A percentile compares a stretch with the other conserved stretches of the same genome.
phyloP scores from a whole-genome alignment of 164 flowering plant genomes.

The Amborella trichopoda region DNA sequence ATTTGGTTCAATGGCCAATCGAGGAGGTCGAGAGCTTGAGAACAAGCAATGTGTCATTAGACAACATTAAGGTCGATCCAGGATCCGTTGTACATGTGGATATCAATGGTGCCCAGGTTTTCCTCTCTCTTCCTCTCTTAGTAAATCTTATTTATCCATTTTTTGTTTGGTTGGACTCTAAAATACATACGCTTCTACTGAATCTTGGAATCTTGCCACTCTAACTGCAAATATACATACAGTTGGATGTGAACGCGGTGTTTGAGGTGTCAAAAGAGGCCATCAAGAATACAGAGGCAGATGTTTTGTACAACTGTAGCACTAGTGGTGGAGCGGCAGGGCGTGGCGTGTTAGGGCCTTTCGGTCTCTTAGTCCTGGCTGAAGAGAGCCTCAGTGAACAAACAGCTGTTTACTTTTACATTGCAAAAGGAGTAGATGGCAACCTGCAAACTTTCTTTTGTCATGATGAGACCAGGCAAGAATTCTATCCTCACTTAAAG shows the following conservation, averaged over 20 bases:
- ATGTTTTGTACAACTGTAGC: slow-evolving; percentile 38
- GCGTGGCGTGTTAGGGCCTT: slow-evolving; percentile 71
- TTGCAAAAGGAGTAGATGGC: slow-evolving; percentile 44
- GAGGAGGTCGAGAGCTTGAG: slow-evolving; percentile 69
- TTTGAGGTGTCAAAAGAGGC: slow-evolving; percentile 43
- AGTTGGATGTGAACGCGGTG: slow-evolving; percentile 70
- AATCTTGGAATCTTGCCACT: too few relatives aligned
- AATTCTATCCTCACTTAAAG: too few relatives aligned
- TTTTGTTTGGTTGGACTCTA: too few relatives aligned
- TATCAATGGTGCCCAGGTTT: slow-evolving; percentile 40
- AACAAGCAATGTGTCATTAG: slow-evolving; percentile 15
- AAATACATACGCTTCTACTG: too few relatives aligned
- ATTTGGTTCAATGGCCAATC: slow-evolving; percentile 78
- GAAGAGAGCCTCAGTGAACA: slow-evolving; percentile 43
- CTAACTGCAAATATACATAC: too few relatives aligned
- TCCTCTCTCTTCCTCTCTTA: not conserved
- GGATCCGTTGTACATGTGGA: slow-evolving; percentile 49
- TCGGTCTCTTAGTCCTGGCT: slow-evolving; percentile 70
- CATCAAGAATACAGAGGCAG: slow-evolving; percentile 17
- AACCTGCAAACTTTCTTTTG: slow-evolving; percentile 57
- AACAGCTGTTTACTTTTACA: slow-evolving; percentile 72
- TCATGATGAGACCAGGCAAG: slow-evolving; percentile 52
- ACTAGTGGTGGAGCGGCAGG: slow-evolving; percentile 45
- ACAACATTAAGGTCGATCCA: slow-evolving; percentile 24
- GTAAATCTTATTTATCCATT: not conserved